Evolutionary conservation across 208 protist species (phyloP), one percentile per base, ranked within the genome.

Genomic region (Lotmaria passim): DNA sequence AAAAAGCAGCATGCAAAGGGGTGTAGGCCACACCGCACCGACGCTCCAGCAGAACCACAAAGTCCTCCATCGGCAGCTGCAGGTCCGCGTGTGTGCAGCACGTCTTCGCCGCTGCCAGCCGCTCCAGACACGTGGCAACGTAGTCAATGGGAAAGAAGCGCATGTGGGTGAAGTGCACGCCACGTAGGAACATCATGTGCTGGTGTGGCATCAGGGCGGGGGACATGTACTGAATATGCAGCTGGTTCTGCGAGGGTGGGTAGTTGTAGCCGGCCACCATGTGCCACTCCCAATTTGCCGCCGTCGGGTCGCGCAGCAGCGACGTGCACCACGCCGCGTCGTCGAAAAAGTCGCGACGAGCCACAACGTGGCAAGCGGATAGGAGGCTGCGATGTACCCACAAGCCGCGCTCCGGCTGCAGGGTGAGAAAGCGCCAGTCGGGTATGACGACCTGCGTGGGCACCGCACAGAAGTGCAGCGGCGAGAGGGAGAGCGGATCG

Each of bases 171-270:
- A 90, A 94, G 77, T 94, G 89, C 17, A 90, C 72, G 21, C 89
- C 86, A 28, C 55, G 59, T 10, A 86, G 75, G 24, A 89, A 87
- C 63, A 85, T 66, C 56, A 71, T 76, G 68, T 80, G 85, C 52
- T 94, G 86, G 55, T 92, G 90, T 24, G 89, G 86, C 39, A 94
- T 77, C 21, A 94, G 75, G 8, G 78, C 51, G 30, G 83, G 82
- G 26, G 76, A 19, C 51, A 94, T 90, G 75, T 87, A 94, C 69
- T 94, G 86, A 17, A 94, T 17, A 70, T 94, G 86, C 24, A 93
- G 79, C 50, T 94, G 89, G 52, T 91, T 90, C 61, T 94, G 89
- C 26, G 86, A 93, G 1, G 89, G 86, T 3, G 89, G 86, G 69
- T 71, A 92, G 74, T 93, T 94, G 75, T 88, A 93, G 21, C 89